A percentile compares a stretch with the other conserved stretches of the same genome.
Evolutionary conservation across 345 rosid genomes (phyloP).

Genomic region (Brassica rapa): DNA sequence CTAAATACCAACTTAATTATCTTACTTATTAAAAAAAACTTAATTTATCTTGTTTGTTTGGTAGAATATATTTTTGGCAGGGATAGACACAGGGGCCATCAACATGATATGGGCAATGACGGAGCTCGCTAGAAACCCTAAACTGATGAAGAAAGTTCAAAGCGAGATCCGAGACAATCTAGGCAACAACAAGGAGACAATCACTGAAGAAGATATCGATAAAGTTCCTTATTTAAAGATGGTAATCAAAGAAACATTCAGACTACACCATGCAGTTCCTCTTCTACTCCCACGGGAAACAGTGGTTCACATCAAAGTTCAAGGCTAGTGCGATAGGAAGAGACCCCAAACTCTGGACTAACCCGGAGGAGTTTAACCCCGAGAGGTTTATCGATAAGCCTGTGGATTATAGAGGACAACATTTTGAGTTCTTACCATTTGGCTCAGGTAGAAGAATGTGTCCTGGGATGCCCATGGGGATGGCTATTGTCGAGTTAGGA

Average conservation of each 20-base stretch:
- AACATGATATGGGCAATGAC: slow-evolving; percentile 56
- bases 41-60: slow-evolving; percentile 2
- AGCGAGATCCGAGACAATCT: slow-evolving; percentile 35
- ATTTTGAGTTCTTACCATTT: slow-evolving; percentile 56
- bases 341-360: slow-evolving; percentile 48
- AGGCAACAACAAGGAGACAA: slow-evolving; percentile 30
- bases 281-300: slow-evolving; percentile 50
- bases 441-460: slow-evolving; percentile 62
- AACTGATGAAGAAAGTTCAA: slow-evolving; percentile 47
- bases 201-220: slow-evolving; percentile 37
- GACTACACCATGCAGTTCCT: slow-evolving; percentile 58
- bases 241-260: slow-evolving; percentile 55
- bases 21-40: background rate
- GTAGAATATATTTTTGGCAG: slow-evolving; percentile 47
- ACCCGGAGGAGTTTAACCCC: slow-evolving; percentile 49
- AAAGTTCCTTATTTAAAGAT: slow-evolving; percentile 47
- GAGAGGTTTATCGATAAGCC: slow-evolving; percentile 47
- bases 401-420: slow-evolving; percentile 51
- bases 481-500: slow-evolving; percentile 35
- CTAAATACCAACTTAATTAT: too few species aligned
- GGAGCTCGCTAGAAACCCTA: slow-evolving; percentile 37
- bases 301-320: slow-evolving; percentile 41
- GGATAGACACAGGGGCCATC: slow-evolving; percentile 46
- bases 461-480: slow-evolving; percentile 56
- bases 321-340: slow-evolving; percentile 51